Evolutionary conservation across 352 stramenopile species (phyloP).

Genomic region (Globisporangium radiosum): DNA sequence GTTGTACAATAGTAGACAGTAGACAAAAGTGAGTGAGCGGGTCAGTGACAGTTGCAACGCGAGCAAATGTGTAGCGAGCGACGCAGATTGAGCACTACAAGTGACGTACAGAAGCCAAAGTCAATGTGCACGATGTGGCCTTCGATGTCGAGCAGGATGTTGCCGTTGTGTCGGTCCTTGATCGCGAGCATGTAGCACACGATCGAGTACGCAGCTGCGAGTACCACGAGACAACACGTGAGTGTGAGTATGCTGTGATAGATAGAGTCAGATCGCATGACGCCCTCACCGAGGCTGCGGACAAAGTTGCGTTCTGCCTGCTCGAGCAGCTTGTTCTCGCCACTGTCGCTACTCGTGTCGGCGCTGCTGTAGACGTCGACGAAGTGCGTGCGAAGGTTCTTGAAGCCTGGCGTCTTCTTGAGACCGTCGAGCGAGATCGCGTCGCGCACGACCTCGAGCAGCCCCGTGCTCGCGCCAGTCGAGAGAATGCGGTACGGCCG

Average conservation of each 20-base stretch:
- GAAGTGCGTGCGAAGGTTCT: constrained; percentile 90
- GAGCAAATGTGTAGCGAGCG: too few relatives aligned
- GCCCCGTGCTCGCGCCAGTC: constrained; percentile 90
- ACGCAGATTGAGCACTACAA: neutral
- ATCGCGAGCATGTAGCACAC: constrained; percentile 97
- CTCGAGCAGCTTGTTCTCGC: constrained; percentile 29
- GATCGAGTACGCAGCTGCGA: constrained; percentile 94
- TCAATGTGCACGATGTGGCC: constrained; percentile 99
- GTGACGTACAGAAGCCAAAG: constrained; percentile 94
- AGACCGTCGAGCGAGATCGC: constrained; percentile 95
- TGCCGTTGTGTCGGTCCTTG: constrained; percentile 99
- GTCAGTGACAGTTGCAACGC: too few relatives aligned
- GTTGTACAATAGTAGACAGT: neutral
- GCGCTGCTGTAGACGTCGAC: constrained; percentile 85
- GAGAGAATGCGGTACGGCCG: constrained; percentile 95
- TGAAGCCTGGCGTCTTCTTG: constrained; percentile 88
- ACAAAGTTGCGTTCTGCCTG: constrained; percentile 78
- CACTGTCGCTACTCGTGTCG: constrained; percentile 27
- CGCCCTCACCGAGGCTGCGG: constrained; percentile 63
- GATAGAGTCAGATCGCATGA: neutral
- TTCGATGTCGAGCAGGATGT: constrained; percentile 97
- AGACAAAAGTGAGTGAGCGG: too few relatives aligned
- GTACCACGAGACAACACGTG: constrained; percentile 16
- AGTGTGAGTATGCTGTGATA: neutral
- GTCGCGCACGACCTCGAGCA: constrained; percentile 95